Base-by-base conservation (phyloP, 2,329 filamentous ascomycete genomes). In the Claviceps africana region DNA sequence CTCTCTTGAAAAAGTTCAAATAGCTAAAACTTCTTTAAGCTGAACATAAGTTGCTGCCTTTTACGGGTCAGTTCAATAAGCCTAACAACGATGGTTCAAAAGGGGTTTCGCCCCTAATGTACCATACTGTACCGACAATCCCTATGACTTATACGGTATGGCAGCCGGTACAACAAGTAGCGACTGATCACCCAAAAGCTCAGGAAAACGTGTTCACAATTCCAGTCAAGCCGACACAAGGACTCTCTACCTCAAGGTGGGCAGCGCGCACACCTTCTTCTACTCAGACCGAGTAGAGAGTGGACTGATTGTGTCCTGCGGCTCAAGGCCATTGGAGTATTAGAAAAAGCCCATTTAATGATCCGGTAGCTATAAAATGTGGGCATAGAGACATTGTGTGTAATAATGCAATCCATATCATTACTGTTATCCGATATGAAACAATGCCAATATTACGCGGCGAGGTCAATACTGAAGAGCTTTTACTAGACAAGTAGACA, bases 241-340 rank as follows among this genome's bases (percentile, higher is more conserved):
- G 52, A 5, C 45, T 53, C 13, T 44, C 45, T 31, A 8, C 48
- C n/a, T 51, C 49, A 3, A 53, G 7, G 30, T 53, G 52, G 52
- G 52, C 52, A 30, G 33, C 22, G 28, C 19, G 28, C 17, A 28
- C 25, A n/a, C 10, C 33, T 44, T 4, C 25, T 19, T 17, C 42
- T 31, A 11, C 15, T n/a, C 17, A 35, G 33, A 17, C 35, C 13
- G 52, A 39, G 6, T 47, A 15, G 44, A 31, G 2, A 43, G 17
- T 44, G 31, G 19, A 44, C 42, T 10, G 25, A 22, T 2, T 33
- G 8, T 2, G 37, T 19, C 19, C 9, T 6, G 48, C 5, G 17
- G 2, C 15, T 10, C 17, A 15, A 42, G 19, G 25, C 10, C 28
- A 15, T 40, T 22, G 2, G 15, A 11, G 33, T 35, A 2, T 33